Conservation (phyloP, 2,329 filamentous ascomycete species). For the Blastomyces percursus region DNA sequence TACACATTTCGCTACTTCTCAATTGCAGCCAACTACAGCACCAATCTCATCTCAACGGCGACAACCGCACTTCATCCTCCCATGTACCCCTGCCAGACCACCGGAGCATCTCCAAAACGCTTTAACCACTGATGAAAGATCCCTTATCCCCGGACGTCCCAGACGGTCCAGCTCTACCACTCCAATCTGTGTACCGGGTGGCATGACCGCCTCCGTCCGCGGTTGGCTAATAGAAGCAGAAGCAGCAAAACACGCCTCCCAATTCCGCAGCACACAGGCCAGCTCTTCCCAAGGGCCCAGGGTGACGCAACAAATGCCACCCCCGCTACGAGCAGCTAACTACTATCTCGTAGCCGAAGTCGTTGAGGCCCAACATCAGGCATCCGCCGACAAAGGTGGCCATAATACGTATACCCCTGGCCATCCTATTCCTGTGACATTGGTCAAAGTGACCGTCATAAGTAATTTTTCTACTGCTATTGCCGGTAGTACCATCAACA, state of each 20-base stretch:
- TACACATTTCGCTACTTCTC: neutral
- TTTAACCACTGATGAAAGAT: conserved; percentile 14
- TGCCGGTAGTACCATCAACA: neutral
- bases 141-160: conserved; percentile 23
- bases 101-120: conserved; percentile 13
- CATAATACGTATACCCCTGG: conserved; percentile 1
- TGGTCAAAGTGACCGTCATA: neutral
- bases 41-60: conserved; percentile 12
- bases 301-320: neutral
- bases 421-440: conserved; percentile 9
- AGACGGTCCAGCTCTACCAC: conserved; percentile 17
- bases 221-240: conserved; percentile 33
- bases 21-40: conserved; percentile 4
- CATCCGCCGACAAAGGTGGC: neutral
- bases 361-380: neutral
- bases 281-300: neutral
- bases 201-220: conserved; percentile 33
- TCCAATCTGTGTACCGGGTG: conserved; percentile 24
- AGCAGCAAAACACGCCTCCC: conserved; percentile 16
- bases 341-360: conserved; percentile 5
- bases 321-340: neutral
- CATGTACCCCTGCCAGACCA: conserved; percentile 26
- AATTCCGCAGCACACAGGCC: neutral
- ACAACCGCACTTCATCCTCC: conserved; percentile 30
- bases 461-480: neutral